phyloP scores from a whole-genome alignment of 2,329 filamentous ascomycete genomes.

The Nothophaeocryptopus gaeumannii region DNA sequence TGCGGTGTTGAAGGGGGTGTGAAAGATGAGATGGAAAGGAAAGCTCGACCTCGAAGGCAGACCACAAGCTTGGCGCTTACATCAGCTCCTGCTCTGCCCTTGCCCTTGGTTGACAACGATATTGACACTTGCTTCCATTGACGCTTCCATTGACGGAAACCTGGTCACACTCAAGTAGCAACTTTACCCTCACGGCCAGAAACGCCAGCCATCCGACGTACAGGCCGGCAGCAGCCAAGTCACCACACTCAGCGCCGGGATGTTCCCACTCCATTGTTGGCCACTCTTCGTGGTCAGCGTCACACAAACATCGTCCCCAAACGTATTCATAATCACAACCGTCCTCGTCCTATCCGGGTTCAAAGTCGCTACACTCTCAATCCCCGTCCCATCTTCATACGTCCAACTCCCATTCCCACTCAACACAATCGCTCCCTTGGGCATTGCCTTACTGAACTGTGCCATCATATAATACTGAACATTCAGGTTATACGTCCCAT shows the following conservation, averaged over 20 bases:
- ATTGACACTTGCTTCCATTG: no score
- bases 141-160: no score
- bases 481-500: conserved; percentile 11
- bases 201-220: no score
- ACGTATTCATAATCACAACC: conserved; percentile 15
- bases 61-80: no score
- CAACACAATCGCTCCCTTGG: conserved; percentile 8
- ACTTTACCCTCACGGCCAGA: no score
- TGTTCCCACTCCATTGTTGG: conserved; percentile 12
- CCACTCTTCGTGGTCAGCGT: conserved; percentile 9
- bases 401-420: conserved; percentile 9
- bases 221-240: conserved; percentile 15
- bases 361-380: conserved; percentile 12
- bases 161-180: no score
- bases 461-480: conserved; percentile 19
- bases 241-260: conserved; percentile 5
- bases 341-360: conserved; percentile 17
- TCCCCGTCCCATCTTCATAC: neutral
- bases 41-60: no score
- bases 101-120: no score
- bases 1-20: no score
- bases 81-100: no score
- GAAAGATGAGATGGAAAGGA: no score
- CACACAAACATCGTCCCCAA: conserved; percentile 5
- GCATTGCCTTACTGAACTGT: conserved; percentile 18